Evolutionary conservation across 306 rosid species (phyloP).

Genomic region (Casuarina equisetifolia): DNA sequence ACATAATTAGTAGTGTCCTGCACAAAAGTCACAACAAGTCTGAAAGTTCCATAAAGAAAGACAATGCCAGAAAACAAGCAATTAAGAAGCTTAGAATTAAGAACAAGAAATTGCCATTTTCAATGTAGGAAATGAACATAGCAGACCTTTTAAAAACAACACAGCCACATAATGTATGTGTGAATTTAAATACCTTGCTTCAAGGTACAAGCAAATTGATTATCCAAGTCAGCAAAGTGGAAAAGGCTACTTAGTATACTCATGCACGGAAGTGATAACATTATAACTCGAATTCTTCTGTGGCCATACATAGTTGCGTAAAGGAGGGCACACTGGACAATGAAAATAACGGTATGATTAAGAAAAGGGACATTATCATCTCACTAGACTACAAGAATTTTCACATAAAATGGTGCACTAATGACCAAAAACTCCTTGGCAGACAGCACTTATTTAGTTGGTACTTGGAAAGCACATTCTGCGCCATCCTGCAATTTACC

Average conservation of each 20-base stretch:
- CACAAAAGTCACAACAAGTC: no score
- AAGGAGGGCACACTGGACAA: conserved; percentile 83
- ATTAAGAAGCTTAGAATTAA: no score
- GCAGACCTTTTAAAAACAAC: neutral
- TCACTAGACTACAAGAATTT: conserved; percentile 9
- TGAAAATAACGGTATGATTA: conserved; percentile 23
- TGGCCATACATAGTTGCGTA: conserved; percentile 91
- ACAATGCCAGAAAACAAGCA: no score
- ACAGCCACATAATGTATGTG: neutral
- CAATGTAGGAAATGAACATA: conserved; percentile 5
- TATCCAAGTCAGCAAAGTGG: conserved; percentile 96
- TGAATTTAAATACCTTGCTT: conserved; percentile 70
- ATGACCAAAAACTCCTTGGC: conserved; percentile 16
- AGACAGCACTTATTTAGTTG: conserved; percentile 15
- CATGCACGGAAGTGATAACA: conserved; percentile 88
- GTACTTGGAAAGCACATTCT: conserved; percentile 96
- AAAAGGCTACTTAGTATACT: conserved; percentile 91
- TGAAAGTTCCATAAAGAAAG: no score
- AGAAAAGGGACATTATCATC: no score
- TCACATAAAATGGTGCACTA: neutral
- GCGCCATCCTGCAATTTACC: conserved; percentile 97
- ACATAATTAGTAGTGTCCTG: no score
- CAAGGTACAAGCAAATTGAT: conserved; percentile 92
- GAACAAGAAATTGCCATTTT: no score
- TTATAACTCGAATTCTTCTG: conserved; percentile 86